phyloP scores from a whole-genome alignment of 495 filamentous ascomycete species.

The Darksidea phi region DNA sequence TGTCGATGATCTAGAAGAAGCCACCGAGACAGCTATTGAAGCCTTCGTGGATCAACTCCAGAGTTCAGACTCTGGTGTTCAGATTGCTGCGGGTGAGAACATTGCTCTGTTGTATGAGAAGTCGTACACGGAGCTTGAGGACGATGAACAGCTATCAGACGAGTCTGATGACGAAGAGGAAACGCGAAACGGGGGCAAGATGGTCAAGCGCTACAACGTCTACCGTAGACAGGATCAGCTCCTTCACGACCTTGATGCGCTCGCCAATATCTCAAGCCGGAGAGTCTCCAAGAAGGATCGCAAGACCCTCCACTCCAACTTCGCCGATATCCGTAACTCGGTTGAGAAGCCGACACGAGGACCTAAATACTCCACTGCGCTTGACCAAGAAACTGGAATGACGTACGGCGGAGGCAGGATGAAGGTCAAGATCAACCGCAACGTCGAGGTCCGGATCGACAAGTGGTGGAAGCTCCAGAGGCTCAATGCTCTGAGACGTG shows the following conservation, averaged over 20 bases:
- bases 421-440: conserved; percentile 70
- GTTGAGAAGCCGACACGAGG: conserved; percentile 75
- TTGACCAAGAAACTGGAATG: conserved; percentile 67
- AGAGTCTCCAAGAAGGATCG: conserved; percentile 75
- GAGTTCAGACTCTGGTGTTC: conserved; percentile 70
- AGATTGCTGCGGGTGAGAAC: conserved; percentile 83
- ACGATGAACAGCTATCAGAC: conserved; percentile 53
- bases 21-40: conserved; percentile 74
- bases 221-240: conserved; percentile 47
- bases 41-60: conserved; percentile 87
- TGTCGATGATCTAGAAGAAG: conserved; percentile 73
- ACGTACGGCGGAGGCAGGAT: conserved; percentile 72
- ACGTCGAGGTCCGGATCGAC: conserved; percentile 75
- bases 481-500: conserved; percentile 69
- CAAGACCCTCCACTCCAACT: conserved; percentile 72
- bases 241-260: conserved; percentile 49
- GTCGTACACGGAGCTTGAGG: conserved; percentile 63
- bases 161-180: conserved; percentile 51
- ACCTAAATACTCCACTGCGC: conserved; percentile 68
- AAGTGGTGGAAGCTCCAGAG: conserved; percentile 87
- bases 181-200: conserved; percentile 42
- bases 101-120: conserved; percentile 90
- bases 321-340: conserved; percentile 79
- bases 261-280: conserved; percentile 63
- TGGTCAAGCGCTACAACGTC: conserved; percentile 56